phyloP scores from a whole-genome alignment of 306 rosid genomes.

The Quillaja saponaria region DNA sequence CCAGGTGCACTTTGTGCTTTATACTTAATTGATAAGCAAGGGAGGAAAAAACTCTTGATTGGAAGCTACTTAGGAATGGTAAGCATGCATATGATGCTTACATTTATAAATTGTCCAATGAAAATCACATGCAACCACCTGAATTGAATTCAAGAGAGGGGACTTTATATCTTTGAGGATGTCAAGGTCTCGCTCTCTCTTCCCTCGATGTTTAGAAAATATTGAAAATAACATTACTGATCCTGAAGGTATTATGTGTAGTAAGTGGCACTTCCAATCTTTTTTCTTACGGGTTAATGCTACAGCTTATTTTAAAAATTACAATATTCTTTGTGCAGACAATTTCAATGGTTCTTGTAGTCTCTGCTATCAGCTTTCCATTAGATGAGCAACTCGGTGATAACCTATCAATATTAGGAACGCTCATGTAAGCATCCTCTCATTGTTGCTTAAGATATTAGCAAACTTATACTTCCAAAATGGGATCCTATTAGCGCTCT shows the following conservation, averaged over 20 bases:
- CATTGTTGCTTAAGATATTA: conserved; percentile 13
- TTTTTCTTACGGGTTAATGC: conserved; percentile 12
- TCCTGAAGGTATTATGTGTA: too few species aligned
- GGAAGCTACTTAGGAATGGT: conserved; percentile 97
- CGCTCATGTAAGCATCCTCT: conserved; percentile 63
- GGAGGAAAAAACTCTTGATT: conserved; percentile 75
- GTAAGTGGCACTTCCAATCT: too few species aligned
- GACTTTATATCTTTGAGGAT: too few species aligned
- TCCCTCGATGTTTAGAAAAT: too few species aligned
- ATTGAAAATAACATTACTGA: too few species aligned
- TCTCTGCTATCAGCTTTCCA: conserved; percentile 54
- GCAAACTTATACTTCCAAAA: conserved; percentile 4
- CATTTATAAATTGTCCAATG: conserved; percentile 13
- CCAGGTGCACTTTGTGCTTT: conserved; percentile 79
- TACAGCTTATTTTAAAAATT: neutral
- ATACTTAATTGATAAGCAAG: conserved; percentile 75
- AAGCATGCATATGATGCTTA: conserved; percentile 33
- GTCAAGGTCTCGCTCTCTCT: too few species aligned
- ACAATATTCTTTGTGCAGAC: conserved; percentile 50
- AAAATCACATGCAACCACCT: conserved; percentile 10
- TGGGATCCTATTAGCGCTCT: conserved; percentile 1
- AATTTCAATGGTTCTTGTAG: conserved; percentile 74
- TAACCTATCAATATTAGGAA: conserved; percentile 76
- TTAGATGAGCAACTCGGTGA: conserved; percentile 58
- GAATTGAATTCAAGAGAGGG: too few species aligned